Percentiles rank a stretch among this genome's conserved stretches.
Conservation (phyloP, 1,139 yeast species). For the Pneumocystis murina region DNA sequence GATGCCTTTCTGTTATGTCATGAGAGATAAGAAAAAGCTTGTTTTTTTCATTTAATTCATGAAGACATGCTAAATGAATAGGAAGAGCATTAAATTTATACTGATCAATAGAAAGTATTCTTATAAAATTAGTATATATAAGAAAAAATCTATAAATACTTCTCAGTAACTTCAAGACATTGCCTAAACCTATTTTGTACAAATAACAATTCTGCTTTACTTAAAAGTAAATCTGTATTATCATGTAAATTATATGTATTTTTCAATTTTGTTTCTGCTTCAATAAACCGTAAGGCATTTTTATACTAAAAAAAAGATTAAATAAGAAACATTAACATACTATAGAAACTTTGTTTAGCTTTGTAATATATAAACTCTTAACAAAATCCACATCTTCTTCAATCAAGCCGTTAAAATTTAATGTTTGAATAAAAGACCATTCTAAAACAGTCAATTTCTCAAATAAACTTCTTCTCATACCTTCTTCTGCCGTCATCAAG, state of each 20-base stretch:
- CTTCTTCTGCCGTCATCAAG: constrained; percentile 69
- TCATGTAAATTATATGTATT: constrained; percentile 60
- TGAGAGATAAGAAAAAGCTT: constrained; percentile 71
- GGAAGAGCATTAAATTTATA: constrained; percentile 65
- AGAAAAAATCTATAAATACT: constrained; percentile 20
- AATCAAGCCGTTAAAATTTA: constrained; percentile 46
- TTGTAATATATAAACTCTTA: constrained; percentile 56
- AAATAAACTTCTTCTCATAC: constrained; percentile 4
- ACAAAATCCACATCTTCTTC: constrained; percentile 71
- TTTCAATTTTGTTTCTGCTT: constrained; percentile 48
- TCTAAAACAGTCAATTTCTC: constrained; percentile 21
- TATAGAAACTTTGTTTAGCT: constrained; percentile 36
- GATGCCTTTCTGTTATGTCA: constrained; percentile 71
- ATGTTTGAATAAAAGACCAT: constrained; percentile 56
- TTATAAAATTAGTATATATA: constrained; percentile 2
- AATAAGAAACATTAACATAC: neutral
- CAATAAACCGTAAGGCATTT: constrained; percentile 43
- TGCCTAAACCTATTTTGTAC: constrained; percentile 68
- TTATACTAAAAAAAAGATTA: constrained; percentile 30
- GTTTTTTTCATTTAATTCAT: constrained; percentile 72
- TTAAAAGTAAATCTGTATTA: constrained; percentile 53
- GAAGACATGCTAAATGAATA: constrained; percentile 65
- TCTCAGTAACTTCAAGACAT: constrained; percentile 62
- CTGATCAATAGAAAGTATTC: constrained; percentile 42
- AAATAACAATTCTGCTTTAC: constrained; percentile 58